These are phyloP conservation scores for Phaseolus coccineus DNA, from an alignment of 331 rosid species.

Conservation along the genomic window DNA sequence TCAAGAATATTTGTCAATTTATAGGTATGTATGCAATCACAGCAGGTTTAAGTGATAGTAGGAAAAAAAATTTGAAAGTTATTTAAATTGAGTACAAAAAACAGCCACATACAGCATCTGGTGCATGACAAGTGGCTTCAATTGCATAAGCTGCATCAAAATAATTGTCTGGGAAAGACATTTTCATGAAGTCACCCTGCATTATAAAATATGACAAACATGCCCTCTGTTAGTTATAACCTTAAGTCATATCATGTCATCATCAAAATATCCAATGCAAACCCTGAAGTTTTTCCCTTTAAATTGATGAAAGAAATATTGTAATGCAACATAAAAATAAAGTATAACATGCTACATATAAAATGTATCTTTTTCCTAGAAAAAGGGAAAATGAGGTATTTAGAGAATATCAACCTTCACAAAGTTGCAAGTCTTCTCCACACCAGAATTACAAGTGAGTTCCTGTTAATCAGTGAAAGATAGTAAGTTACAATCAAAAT, in stretches of 20 bases:
- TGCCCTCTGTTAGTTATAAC: not conserved
- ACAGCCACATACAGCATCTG: conserved; percentile 69
- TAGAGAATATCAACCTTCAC: conserved; percentile 67
- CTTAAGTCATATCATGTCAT: not conserved
- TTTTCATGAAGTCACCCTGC: conserved; percentile 94
- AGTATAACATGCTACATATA: not conserved
- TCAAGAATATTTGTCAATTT: not conserved
- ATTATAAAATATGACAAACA: conserved; percentile 28
- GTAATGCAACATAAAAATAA: conserved; percentile 2
- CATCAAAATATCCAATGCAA: not conserved
- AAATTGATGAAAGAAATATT: not conserved
- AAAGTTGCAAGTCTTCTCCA: conserved; percentile 71
- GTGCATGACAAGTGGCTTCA: conserved; percentile 98
- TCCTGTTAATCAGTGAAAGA: conserved; percentile 54
- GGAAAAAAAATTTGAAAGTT: not conserved
- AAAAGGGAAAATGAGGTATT: conserved; percentile 24
- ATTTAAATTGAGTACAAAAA: not conserved
- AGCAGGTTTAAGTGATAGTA: not conserved
- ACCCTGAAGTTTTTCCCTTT: not conserved
- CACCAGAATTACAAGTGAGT: conserved; percentile 65
- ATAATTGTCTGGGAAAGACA: conserved; percentile 80
- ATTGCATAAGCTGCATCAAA: conserved; percentile 93
- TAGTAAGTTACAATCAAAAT: not conserved
- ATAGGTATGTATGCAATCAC: not conserved
- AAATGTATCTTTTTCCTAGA: not conserved